Evolutionary conservation across 148 eudicot species (phyloP), one percentile per base, ranked within the genome.

Genomic region (Rhododendron kiyosumense): DNA sequence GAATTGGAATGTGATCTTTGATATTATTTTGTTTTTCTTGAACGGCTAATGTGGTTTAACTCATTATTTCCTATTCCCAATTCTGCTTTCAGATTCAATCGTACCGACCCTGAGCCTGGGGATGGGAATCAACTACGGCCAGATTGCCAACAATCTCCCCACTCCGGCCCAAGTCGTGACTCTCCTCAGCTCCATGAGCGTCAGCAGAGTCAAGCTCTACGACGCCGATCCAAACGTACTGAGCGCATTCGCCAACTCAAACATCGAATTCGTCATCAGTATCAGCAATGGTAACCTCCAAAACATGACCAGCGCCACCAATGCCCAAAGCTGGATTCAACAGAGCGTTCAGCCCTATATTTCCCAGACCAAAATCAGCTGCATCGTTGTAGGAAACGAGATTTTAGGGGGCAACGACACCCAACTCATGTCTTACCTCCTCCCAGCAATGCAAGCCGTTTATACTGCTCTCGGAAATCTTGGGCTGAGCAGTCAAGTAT

Each of bases 101-200:
- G 65, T 86, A 45, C 87, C 79, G 17, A 81, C 67, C 46, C 63
- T 81, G 7, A 84, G 93, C 79, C 76, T 89, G 61, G 94, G 93
- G 59, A 84, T 95, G 14, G 99, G 99, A 81, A 93, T 96, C 73
- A 96, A 96, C 87, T 96, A 96, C 85, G 99, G 98, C 34, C 98
- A 93, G 65, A 95, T 96, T 26, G 99, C 98, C 24, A 90, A 94
- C 91, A 92, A 96, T 87, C 92, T 96, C 71, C 99, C 99, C 6
- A 71, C 95, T 20, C 95, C 94, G 2, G 59, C 88, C 22, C 91
- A 88, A 2, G 98, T 96, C 0, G 89, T 92, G 0, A 26, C 59
- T 14, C 93, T 95, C 36, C 93, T 94, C 43, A 51, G 75, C 81
- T 91, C 98, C 14, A 86, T 95, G 82, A 92, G 90, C 86, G 83